Evolutionary conservation across 2,329 filamentous ascomycete genomes (phyloP), one percentile per base, ranked within the genome.

Genomic region (Whalleya microplaca): DNA sequence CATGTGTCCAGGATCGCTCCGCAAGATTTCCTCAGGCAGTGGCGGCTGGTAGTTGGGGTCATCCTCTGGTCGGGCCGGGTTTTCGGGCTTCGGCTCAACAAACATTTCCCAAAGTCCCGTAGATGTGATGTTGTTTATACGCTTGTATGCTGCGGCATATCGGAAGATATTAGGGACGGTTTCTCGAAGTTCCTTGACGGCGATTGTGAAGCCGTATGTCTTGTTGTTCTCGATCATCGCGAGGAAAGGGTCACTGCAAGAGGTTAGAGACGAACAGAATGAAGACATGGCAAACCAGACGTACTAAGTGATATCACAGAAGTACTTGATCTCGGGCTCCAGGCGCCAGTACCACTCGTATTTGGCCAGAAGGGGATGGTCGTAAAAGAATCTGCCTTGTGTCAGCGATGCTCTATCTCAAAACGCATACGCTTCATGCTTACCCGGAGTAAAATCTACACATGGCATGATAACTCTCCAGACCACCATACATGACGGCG

Each of bases 271-370:
- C 23, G 4, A 10, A 42, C 37, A 48, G 9, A 45, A 41, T 18
- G 2, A 19, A 27, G 20, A 32, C n/a, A 37, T 43, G 6, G 27
- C 45, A 12, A 21, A 32, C 27, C 65, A 69, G 43, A 72, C 86
- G 61, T 86, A 94, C 91, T 99, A 99, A 64, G 95, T 99, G 66
- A 99, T 98, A 73, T 99, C 95, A 76, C 95, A 99, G 79, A 99
- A 99, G 79, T 98, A 99, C 79, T 94, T 97, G 84, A 99, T 98
- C 77, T 99, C 95, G 64, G 95, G 95, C 82, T 99, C 95, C 67
- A 99, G 81, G 62, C 95, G 92, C 95, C 95, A 99, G 80, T 99
- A 99, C 95, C 95, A 99, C 72, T 98, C 92, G 77, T 98, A 99
- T 76, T 98, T 98, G 71, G 90, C 85, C 45, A 99, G 84, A 32